Conservation (phyloP, 228 moss, liverwort and hornwort species). For the Sphagnum magellanicum region DNA sequence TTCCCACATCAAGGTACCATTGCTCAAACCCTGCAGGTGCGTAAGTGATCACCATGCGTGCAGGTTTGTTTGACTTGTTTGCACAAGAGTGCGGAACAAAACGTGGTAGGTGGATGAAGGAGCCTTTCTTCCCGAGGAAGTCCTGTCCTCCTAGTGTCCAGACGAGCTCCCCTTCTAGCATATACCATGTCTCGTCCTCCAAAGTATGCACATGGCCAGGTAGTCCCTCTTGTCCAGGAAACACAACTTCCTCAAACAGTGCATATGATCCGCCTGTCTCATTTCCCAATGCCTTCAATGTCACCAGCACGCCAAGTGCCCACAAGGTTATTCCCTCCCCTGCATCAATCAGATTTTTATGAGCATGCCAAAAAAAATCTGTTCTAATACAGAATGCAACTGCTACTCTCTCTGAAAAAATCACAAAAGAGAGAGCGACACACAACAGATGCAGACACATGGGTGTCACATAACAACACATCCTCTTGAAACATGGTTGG, state of each 20-base stretch:
- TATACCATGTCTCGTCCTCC: constrained; percentile 24
- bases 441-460: background rate
- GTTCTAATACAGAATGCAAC: background rate
- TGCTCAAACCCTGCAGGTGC: constrained; percentile 16
- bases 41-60: constrained; percentile 14
- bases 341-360: background rate
- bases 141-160: constrained; percentile 10
- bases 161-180: constrained; percentile 16
- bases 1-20: constrained; percentile 14
- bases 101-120: constrained; percentile 20
- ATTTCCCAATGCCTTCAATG: constrained; percentile 12
- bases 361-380: background rate
- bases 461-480: background rate
- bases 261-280: constrained; percentile 12
- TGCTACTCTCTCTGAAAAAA: background rate
- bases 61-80: constrained; percentile 15
- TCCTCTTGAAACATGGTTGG: too few relatives aligned
- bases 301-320: constrained; percentile 14
- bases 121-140: constrained; percentile 11
- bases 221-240: constrained; percentile 6
- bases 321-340: constrained; percentile 18
- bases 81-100: constrained; percentile 12
- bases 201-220: constrained; percentile 9
- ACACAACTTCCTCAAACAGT: constrained; percentile 10
- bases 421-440: background rate